Evolutionary conservation across 73 alveolate genomes (phyloP).

Genomic region (Durusdinium trenchii): DNA sequence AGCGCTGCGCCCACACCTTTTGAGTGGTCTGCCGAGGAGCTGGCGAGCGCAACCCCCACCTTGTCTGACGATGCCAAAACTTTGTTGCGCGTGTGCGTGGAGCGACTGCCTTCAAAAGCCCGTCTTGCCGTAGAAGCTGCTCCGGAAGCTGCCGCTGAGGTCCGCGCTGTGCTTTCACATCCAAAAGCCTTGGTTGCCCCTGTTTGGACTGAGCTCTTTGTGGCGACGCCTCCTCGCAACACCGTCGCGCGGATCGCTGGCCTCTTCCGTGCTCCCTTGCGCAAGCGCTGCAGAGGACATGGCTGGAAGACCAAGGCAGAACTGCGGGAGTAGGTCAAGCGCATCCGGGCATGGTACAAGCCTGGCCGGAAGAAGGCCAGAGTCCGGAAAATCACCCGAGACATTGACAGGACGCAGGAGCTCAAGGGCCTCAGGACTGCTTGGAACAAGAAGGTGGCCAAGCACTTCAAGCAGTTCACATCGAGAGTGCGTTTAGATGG

Average conservation of each 20-base stretch:
- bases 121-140: neutral
- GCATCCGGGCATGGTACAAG: neutral
- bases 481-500: neutral
- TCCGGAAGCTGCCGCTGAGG: too few relatives aligned
- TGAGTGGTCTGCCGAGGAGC: neutral
- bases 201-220: neutral
- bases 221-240: neutral
- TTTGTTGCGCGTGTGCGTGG: neutral
- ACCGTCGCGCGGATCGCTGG: too few relatives aligned
- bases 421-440: neutral
- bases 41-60: neutral
- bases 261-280: too few relatives aligned
- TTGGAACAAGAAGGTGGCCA: neutral
- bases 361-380: neutral
- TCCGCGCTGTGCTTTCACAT: neutral
- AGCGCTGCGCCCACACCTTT: neutral
- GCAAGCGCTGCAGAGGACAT: neutral
- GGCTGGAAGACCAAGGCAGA: neutral
- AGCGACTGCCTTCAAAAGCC: neutral
- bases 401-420: neutral
- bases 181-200: neutral
- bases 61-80: neutral
- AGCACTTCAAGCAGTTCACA: neutral
- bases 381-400: neutral
- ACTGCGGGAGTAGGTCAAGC: neutral